Percentiles rank a stretch among this genome's conserved stretches.
Evolutionary conservation across 805 yeast genomes (phyloP).

Genomic region (Saccharomycopsis microspora): DNA sequence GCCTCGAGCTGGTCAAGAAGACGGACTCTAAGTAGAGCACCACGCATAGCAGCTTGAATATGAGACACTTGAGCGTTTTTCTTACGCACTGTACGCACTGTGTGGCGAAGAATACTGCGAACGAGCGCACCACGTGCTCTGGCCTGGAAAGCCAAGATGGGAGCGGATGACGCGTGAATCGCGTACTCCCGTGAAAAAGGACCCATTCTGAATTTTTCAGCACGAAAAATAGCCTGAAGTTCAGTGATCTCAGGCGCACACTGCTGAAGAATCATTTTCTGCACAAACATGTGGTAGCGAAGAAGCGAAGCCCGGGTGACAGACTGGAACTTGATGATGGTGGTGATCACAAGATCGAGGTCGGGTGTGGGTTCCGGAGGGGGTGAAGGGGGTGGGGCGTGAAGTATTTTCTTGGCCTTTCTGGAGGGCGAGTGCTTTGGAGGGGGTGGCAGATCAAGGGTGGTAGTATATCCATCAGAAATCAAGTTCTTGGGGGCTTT

Average conservation of each 20-base stretch:
- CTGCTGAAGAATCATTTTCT: constrained; percentile 47
- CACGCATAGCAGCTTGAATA: constrained; percentile 27
- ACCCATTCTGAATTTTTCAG: constrained; percentile 15
- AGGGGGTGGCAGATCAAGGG: not conserved
- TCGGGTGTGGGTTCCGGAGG: constrained; percentile 16
- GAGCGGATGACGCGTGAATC: constrained; percentile 1
- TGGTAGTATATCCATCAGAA: not conserved
- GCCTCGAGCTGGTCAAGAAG: constrained; percentile 15
- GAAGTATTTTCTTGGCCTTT: not conserved
- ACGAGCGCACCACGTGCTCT: constrained; percentile 37
- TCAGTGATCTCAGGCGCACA: constrained; percentile 37
- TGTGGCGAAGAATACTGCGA: constrained; percentile 21
- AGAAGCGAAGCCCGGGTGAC: constrained; percentile 56
- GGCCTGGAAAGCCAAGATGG: constrained; percentile 30
- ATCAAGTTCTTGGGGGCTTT: not conserved
- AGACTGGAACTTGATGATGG: constrained; percentile 50
- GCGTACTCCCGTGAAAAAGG: constrained; percentile 2
- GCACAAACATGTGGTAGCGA: constrained; percentile 54
- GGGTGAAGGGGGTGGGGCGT: constrained; percentile 2
- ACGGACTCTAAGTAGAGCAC: constrained; percentile 23
- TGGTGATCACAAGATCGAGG: constrained; percentile 21
- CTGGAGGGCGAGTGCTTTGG: not conserved
- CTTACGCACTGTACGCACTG: constrained; percentile 18
- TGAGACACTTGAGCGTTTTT: constrained; percentile 15
- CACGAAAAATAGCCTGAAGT: constrained; percentile 32